phyloP scores from a whole-genome alignment of 345 rosid species.

The Mallotus nudiflorus region DNA sequence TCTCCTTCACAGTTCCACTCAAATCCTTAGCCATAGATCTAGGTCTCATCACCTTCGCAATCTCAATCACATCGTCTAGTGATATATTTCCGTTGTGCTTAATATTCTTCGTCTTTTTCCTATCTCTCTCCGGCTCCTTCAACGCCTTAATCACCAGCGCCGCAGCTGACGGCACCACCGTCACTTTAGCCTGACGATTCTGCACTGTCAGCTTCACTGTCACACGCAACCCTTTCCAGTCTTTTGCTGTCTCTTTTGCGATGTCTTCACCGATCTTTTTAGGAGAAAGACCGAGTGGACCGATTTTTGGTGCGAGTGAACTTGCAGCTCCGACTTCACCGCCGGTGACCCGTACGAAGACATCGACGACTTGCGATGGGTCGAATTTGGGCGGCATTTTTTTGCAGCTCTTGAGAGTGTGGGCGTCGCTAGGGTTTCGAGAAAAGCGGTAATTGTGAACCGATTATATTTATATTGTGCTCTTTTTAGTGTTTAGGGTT shows the following conservation, averaged over 20 bases:
- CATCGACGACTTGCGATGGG: slow-evolving; percentile 34
- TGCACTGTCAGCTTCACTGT: slow-evolving; percentile 34
- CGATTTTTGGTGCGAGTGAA: slow-evolving; percentile 33
- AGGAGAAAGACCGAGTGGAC: slow-evolving; percentile 30
- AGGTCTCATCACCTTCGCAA: slow-evolving; percentile 20
- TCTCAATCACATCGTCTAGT: slow-evolving; percentile 26
- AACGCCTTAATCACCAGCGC: slow-evolving; percentile 26
- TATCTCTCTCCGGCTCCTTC: slow-evolving; percentile 35
- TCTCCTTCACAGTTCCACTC: slow-evolving; percentile 31
- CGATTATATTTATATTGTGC: background rate
- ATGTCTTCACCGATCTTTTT: slow-evolving; percentile 31
- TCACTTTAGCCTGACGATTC: slow-evolving; percentile 29
- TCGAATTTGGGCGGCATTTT: slow-evolving; percentile 35
- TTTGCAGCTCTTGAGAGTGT: background rate
- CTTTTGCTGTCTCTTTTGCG: slow-evolving; percentile 28
- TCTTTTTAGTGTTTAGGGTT: slow-evolving; percentile 1
- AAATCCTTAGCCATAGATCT: slow-evolving; percentile 31
- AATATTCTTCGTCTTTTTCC: slow-evolving; percentile 32
- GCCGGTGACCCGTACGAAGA: slow-evolving; percentile 29
- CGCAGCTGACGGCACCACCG: slow-evolving; percentile 28
- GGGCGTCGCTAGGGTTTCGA: background rate
- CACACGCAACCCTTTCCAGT: slow-evolving; percentile 35
- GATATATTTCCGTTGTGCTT: slow-evolving; percentile 27
- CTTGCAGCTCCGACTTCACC: slow-evolving; percentile 31
- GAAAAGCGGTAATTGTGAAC: background rate